phyloP scores from a whole-genome alignment of 2,329 filamentous ascomycete species.

The Ophiostoma piceae region DNA sequence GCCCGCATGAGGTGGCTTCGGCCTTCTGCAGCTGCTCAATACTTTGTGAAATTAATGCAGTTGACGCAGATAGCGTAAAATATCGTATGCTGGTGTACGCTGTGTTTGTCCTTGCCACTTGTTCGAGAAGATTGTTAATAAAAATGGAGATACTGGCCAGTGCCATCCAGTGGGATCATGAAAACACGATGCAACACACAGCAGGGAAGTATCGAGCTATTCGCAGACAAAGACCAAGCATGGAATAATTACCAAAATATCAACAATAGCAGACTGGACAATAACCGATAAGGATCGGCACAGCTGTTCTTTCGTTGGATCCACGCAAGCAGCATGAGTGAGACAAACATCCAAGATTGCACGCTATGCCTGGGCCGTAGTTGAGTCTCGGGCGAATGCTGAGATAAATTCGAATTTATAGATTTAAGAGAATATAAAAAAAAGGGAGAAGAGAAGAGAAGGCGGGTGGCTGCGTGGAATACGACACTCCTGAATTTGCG shows the following conservation, averaged over 20 bases:
- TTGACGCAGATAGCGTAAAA: background rate
- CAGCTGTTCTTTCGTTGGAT: slow-evolving; percentile 9
- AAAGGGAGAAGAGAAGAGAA: background rate
- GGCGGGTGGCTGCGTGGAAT: slow-evolving; percentile 6
- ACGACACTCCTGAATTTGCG: background rate
- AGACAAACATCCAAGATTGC: slow-evolving; percentile 13
- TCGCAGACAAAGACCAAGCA: background rate
- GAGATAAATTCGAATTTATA: background rate
- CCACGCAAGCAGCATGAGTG: slow-evolving; percentile 8
- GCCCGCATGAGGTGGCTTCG: slow-evolving; percentile 16
- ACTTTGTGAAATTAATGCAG: background rate
- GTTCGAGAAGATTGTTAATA: too few species aligned
- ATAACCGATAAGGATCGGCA: slow-evolving; percentile 9
- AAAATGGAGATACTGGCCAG: too few species aligned
- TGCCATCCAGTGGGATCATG: too few species aligned
- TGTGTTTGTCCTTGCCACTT: too few species aligned
- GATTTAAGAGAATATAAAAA: background rate
- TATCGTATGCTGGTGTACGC: too few species aligned
- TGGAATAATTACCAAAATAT: background rate
- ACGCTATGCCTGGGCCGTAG: slow-evolving; percentile 7
- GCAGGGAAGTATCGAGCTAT: too few species aligned
- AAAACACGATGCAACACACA: too few species aligned
- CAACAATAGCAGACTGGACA: background rate
- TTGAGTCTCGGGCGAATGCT: background rate
- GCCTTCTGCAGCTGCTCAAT: slow-evolving; percentile 9